Percentiles rank a stretch among this genome's conserved stretches.
These are phyloP conservation scores for Rhytidiadelphus loreus DNA, from an alignment of 225 moss, liverwort and hornwort species.

Conservation along the genomic window DNA sequence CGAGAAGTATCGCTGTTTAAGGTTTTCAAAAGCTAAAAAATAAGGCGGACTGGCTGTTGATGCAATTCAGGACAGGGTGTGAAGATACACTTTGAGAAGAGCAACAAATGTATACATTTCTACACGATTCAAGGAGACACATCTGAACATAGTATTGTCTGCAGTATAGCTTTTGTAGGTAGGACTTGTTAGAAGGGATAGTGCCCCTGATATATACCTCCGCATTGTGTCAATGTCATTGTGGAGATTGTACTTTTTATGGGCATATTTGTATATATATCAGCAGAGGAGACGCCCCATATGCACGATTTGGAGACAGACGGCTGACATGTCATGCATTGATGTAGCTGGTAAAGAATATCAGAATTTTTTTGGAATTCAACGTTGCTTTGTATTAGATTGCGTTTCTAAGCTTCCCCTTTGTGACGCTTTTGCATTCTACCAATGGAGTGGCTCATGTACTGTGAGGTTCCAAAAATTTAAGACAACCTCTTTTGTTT, in stretches of 20 bases:
- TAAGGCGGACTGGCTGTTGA: not conserved
- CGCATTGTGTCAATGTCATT: not conserved
- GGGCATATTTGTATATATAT: conserved; percentile 10
- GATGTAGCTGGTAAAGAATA: not conserved
- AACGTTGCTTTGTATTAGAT: not conserved
- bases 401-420: not conserved
- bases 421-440: not conserved
- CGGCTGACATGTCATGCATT: not conserved
- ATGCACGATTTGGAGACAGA: not conserved
- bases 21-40: conserved; percentile 92
- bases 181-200: not conserved
- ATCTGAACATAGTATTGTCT: not conserved
- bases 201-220: not conserved
- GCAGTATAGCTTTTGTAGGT: not conserved
- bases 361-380: not conserved
- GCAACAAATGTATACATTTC: not conserved
- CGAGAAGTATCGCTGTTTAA: conserved; percentile 86
- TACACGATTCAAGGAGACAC: not conserved
- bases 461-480: not conserved
- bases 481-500: not conserved
- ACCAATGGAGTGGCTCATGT: not conserved
- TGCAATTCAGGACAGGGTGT: conserved; percentile 1
- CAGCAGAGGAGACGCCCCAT: not conserved
- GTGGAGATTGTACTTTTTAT: conserved; percentile 5
- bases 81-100: conserved; percentile 16